A percentile compares a stretch with the other conserved stretches of the same genome.
phyloP scores from a whole-genome alignment of 768 basidiomycete genomes.

The Russula griseocarnosa region DNA sequence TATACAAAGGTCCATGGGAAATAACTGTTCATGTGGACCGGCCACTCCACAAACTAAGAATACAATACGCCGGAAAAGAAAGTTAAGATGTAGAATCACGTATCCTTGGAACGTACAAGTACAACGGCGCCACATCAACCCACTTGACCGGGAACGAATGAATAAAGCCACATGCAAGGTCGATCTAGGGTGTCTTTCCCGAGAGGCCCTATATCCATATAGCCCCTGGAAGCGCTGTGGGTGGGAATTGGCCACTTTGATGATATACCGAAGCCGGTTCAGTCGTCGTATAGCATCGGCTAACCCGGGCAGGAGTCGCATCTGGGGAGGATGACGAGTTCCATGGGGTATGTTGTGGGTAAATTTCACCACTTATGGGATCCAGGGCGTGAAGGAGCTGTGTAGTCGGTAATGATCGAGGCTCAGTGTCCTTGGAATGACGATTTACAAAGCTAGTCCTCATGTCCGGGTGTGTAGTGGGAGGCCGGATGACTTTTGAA shows the following conservation, averaged over 20 bases:
- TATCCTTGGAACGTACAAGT: conserved; percentile 9
- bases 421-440: not conserved
- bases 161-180: not conserved
- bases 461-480: not conserved
- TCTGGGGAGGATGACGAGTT: not conserved
- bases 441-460: conserved; percentile 1
- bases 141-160: not conserved
- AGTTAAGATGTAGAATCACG: not conserved
- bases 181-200: not conserved
- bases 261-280: conserved; percentile 5
- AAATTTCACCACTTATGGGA: conserved; percentile 8
- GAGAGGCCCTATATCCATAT: conserved; percentile 17
- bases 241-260: conserved; percentile 3
- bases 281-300: conserved; percentile 1
- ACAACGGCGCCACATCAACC: conserved; percentile 7
- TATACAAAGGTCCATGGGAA: conserved; percentile 2
- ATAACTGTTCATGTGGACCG: not conserved
- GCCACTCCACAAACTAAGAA: not conserved
- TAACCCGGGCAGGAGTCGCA: conserved; percentile 1
- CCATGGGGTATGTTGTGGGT: conserved; percentile 15
- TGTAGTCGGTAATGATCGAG: not conserved
- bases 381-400: conserved; percentile 12
- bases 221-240: conserved; percentile 2
- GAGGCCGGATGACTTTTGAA: not conserved
- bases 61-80: conserved; percentile 11